Percentiles rank a stretch among this genome's conserved stretches.
phyloP scores from a whole-genome alignment of 2,329 filamentous ascomycete species.

The Calonectria hawksworthii region DNA sequence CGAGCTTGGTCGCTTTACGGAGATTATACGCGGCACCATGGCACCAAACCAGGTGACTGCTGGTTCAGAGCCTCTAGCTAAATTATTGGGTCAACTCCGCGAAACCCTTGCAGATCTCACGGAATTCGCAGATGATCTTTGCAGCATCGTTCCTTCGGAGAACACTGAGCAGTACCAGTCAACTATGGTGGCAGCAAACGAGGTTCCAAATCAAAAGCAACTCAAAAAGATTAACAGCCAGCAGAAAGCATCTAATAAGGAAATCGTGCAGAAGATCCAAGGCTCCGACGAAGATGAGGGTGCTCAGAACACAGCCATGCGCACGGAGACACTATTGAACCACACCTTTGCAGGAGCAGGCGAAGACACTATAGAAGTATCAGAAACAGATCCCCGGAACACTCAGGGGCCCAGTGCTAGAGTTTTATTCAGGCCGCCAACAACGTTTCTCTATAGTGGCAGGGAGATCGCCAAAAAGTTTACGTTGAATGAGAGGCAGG shows the following conservation, averaged over 20 bases:
- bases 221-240: neutral
- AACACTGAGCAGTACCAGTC: neutral
- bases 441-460: neutral
- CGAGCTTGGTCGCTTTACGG: neutral
- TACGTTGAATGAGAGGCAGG: constrained; percentile 5
- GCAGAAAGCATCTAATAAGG: neutral
- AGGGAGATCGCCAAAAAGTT: neutral
- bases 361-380: neutral
- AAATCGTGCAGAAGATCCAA: neutral
- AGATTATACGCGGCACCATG: neutral
- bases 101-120: neutral
- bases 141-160: neutral
- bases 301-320: neutral
- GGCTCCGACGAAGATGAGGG: neutral
- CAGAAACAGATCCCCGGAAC: neutral
- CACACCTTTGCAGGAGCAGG: neutral
- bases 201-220: neutral
- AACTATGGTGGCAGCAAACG: neutral
- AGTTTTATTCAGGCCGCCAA: neutral
- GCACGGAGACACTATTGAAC: too few species aligned
- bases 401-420: neutral
- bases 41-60: neutral
- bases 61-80: neutral
- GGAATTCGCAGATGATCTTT: neutral
- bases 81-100: neutral